Conservation (phyloP, 441 rosid species). For the Populus hybrid region DNA sequence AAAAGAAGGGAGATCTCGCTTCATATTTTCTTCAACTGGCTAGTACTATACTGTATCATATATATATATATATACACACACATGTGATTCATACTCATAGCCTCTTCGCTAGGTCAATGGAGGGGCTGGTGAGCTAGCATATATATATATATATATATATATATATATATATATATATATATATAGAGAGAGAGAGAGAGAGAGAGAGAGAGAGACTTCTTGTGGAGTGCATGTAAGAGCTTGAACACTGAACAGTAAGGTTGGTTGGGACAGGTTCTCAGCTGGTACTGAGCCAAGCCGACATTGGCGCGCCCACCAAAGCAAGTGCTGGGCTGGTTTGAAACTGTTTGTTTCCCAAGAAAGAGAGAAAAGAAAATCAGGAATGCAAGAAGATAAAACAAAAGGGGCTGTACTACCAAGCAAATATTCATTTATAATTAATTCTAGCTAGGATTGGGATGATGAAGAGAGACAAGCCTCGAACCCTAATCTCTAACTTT, state of each 20-base stretch:
- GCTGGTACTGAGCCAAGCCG: slow-evolving; percentile 45
- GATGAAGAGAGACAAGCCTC: slow-evolving; percentile 37
- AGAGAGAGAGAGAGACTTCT: no score
- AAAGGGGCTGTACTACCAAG: slow-evolving; percentile 1
- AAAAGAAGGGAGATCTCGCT: no score
- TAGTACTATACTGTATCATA: no score
- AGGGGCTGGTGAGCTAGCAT: no score
- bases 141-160: no score
- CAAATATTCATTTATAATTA: neutral
- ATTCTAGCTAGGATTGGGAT: slow-evolving; percentile 5
- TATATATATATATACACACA: no score
- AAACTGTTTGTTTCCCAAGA: slow-evolving; percentile 57
- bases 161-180: no score
- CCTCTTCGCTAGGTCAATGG: neutral
- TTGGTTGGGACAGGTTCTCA: slow-evolving; percentile 31
- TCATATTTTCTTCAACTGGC: no score
- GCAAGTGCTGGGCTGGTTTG: slow-evolving; percentile 61
- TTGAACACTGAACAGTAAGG: slow-evolving; percentile 18
- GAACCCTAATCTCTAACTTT: slow-evolving; percentile 41
- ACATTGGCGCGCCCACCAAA: slow-evolving; percentile 73
- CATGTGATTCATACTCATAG: no score
- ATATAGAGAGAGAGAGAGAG: no score
- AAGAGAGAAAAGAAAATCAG: slow-evolving; percentile 14
- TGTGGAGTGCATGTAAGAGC: neutral
- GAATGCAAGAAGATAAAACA: slow-evolving; percentile 15